Base-by-base conservation (phyloP, 257 asterid genomes). In the Plectranthus barbatus region DNA sequence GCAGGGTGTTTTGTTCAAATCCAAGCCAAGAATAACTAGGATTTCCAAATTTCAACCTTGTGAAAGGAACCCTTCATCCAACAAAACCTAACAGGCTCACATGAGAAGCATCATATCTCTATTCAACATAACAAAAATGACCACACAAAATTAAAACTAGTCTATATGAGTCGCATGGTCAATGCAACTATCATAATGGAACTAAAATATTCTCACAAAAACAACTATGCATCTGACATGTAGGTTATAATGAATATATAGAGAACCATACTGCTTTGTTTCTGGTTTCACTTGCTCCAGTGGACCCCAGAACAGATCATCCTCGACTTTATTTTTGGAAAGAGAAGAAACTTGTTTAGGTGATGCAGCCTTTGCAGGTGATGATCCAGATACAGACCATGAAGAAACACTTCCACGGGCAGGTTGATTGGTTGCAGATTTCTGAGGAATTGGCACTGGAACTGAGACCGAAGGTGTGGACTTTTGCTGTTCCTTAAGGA, bases 271-370 rank as follows among this genome's bases (percentile, higher is more conserved):
- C 97, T 81, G 86, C 76, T 85, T 89, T 15, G 79, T 52, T 71
- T 85, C 97, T 66, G 77, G 83, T 70, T 77, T 87, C 55, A 91
- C 81, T 72, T 84, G 88, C 66, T 93, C 99, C 49, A 78, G 18
- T 41, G 96, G 86, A 7, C 97, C 99, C 97, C 99, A 93, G 76
- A 93, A 93, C 40, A 92, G 72, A 79, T 93, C 99, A 72, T 90
- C 96, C 56, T 93, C 99, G 60, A 73, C 84, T 65, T 75, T 81
- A 47, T 75, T 74, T 52, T 87, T 90, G 4, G 84, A 54, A 7
- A 56, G 77, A 50, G 88, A 58, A 60, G 79, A 73, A 73, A 74
- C 65, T 66, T 79, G 87, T n/a, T 72, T 36, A 40, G 87, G 80
- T n/a, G 96, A 65, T 71, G 94, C 78, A 50, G 81, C 77, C 79